These are phyloP conservation scores for Lasiosphaeria miniovina DNA, from an alignment of 495 filamentous ascomycete genomes.

Conservation along the genomic window DNA sequence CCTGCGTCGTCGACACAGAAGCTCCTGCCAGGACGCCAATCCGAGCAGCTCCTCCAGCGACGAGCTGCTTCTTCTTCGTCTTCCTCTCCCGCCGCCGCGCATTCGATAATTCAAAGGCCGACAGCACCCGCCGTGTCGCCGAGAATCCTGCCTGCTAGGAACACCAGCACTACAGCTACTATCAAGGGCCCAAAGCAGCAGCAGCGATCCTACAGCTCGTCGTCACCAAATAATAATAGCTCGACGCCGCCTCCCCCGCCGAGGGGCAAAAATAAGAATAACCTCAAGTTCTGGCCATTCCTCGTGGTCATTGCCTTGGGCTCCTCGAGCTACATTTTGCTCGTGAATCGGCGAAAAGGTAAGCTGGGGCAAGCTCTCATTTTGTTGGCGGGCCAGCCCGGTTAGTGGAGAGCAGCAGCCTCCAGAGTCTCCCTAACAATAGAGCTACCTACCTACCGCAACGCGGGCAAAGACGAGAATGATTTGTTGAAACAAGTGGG, in stretches of 20 bases:
- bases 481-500: too few relatives aligned
- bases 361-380: slow-evolving; percentile 1
- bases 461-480: too few relatives aligned
- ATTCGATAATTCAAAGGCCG: not conserved
- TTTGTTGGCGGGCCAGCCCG: too few relatives aligned
- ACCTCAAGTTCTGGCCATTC: slow-evolving; percentile 51
- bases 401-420: too few relatives aligned
- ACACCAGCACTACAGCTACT: too few relatives aligned
- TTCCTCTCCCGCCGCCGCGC: not conserved
- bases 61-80: slow-evolving; percentile 5
- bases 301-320: slow-evolving; percentile 44
- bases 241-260: slow-evolving; percentile 25
- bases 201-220: slow-evolving; percentile 31
- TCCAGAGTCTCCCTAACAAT: too few relatives aligned
- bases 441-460: too few relatives aligned
- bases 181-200: not conserved
- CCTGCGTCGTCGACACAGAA: not conserved
- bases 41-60: slow-evolving; percentile 9
- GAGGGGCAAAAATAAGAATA: slow-evolving; percentile 25
- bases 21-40: slow-evolving; percentile 3
- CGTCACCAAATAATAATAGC: slow-evolving; percentile 6
- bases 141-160: not conserved
- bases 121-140: not conserved
- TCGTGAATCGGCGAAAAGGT: slow-evolving; percentile 38
- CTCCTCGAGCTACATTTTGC: slow-evolving; percentile 44